Evolutionary conservation across 2,329 filamentous ascomycete species (phyloP).

Genomic region (Westerdykella ornata): DNA sequence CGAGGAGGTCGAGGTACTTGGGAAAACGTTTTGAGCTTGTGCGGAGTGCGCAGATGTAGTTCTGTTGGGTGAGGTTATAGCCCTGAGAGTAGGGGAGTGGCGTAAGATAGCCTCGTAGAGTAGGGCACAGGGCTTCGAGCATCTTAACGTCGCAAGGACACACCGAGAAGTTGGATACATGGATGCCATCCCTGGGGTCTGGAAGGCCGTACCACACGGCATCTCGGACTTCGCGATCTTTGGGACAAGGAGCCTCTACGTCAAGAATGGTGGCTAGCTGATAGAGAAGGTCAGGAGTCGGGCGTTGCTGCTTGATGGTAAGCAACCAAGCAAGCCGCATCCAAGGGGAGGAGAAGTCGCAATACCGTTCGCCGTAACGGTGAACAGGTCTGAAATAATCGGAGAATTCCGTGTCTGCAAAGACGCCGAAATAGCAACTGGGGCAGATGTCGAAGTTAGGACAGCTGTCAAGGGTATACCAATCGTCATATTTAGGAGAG

Average conservation of each 20-base stretch:
- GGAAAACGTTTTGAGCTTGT: slow-evolving; percentile 53
- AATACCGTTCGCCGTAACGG: slow-evolving; percentile 56
- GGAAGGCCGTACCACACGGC: slow-evolving; percentile 70
- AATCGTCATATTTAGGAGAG: slow-evolving; percentile 62
- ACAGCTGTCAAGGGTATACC: slow-evolving; percentile 68
- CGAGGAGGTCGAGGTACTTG: slow-evolving; percentile 51
- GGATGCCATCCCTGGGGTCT: slow-evolving; percentile 58
- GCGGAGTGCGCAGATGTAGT: slow-evolving; percentile 62
- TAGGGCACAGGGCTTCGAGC: slow-evolving; percentile 67
- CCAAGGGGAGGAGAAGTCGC: slow-evolving; percentile 78
- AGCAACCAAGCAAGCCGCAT: slow-evolving; percentile 78
- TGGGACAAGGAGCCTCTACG: slow-evolving; percentile 53
- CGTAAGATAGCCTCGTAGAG: slow-evolving; percentile 60
- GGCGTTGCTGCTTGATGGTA: slow-evolving; percentile 61
- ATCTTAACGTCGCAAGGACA: slow-evolving; percentile 69
- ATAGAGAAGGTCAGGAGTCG: slow-evolving; percentile 62
- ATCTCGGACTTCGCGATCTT: slow-evolving; percentile 45
- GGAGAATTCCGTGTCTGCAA: slow-evolving; percentile 61
- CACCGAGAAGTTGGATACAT: slow-evolving; percentile 64
- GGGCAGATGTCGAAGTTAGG: slow-evolving; percentile 76
- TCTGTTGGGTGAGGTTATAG: slow-evolving; percentile 9
- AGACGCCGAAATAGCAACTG: slow-evolving; percentile 65
- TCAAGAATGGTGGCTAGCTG: slow-evolving; percentile 59
- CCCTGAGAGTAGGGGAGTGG: slow-evolving; percentile 40
- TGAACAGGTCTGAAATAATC: slow-evolving; percentile 59